Percentiles rank a stretch among this genome's conserved stretches.
Evolutionary conservation across 192 early-diverging fungal genomes (phyloP).

Genomic region (Rhizoclosmatium sp.): DNA sequence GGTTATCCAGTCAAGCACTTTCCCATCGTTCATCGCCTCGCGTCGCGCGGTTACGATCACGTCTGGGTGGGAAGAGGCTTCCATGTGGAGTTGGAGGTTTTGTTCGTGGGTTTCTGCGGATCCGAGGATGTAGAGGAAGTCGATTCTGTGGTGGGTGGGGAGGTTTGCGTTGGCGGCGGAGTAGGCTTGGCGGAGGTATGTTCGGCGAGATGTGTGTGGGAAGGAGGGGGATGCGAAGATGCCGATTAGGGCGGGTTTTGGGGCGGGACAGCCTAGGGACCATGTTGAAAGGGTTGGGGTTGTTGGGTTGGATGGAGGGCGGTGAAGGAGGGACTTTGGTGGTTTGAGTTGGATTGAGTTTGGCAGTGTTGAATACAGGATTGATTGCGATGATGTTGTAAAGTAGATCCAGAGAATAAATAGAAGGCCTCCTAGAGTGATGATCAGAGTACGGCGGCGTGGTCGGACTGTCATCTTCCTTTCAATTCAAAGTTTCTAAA

Average conservation of each 20-base stretch:
- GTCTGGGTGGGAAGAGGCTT: not conserved
- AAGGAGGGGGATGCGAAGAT: not conserved
- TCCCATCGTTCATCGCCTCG: not conserved
- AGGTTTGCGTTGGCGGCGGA: not conserved
- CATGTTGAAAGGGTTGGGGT: no score
- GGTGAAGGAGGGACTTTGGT: no score
- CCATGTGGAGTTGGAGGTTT: not conserved
- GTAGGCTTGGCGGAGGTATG: conserved; percentile 2
- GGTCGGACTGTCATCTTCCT: no score
- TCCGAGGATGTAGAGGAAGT: not conserved
- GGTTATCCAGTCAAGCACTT: not conserved
- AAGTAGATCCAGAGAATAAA: no score
- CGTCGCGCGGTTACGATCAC: not conserved
- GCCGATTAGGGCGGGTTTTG: not conserved
- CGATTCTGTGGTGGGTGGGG: not conserved
- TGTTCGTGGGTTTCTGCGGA: not conserved
- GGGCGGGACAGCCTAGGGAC: not conserved
- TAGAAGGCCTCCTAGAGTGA: no score
- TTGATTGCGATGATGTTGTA: no score
- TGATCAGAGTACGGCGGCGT: no score
- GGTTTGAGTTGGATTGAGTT: no score
- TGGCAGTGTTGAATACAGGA: no score
- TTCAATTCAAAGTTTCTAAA: no score
- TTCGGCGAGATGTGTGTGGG: not conserved
- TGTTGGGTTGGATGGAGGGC: no score